Conservation (phyloP, 768 basidiomycete species). For the Tulasnella sp. region DNA sequence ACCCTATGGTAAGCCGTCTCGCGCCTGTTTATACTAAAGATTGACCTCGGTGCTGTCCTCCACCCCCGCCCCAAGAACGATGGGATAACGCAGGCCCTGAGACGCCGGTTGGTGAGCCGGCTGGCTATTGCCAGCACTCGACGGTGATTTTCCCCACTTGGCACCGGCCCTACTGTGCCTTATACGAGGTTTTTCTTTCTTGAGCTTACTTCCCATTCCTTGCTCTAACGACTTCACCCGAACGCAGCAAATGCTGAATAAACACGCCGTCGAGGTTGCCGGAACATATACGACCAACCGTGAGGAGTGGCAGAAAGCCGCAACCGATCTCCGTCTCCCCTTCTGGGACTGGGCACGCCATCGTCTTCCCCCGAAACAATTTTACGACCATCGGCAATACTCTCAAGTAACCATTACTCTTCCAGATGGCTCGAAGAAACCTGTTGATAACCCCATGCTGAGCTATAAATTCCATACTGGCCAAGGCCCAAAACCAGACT, state of each 20-base stretch:
- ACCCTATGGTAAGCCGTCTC: neutral
- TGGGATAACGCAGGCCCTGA: neutral
- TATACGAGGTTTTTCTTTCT: slow-evolving; percentile 45
- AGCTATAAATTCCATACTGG: neutral
- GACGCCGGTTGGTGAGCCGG: neutral
- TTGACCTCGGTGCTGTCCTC: neutral
- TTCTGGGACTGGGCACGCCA: slow-evolving; percentile 53
- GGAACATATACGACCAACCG: neutral
- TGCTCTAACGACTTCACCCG: neutral
- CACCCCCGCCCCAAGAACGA: neutral
- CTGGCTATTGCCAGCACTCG: slow-evolving; percentile 31
- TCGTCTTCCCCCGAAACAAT: slow-evolving; percentile 40
- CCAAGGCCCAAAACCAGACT: too few species aligned
- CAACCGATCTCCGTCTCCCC: slow-evolving; percentile 38
- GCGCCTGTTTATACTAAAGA: neutral
- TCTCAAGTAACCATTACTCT: slow-evolving; percentile 37
- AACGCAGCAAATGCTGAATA: neutral
- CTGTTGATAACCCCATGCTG: slow-evolving; percentile 17
- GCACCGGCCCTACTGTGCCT: slow-evolving; percentile 51
- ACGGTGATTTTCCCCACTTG: slow-evolving; percentile 50
- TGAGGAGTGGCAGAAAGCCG: slow-evolving; percentile 37
- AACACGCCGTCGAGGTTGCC: neutral
- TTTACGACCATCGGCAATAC: slow-evolving; percentile 34
- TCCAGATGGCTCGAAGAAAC: slow-evolving; percentile 33
- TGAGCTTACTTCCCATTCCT: neutral